Conservation (phyloP, 768 basidiomycete species). For the Pleurotus pulmonarius region DNA sequence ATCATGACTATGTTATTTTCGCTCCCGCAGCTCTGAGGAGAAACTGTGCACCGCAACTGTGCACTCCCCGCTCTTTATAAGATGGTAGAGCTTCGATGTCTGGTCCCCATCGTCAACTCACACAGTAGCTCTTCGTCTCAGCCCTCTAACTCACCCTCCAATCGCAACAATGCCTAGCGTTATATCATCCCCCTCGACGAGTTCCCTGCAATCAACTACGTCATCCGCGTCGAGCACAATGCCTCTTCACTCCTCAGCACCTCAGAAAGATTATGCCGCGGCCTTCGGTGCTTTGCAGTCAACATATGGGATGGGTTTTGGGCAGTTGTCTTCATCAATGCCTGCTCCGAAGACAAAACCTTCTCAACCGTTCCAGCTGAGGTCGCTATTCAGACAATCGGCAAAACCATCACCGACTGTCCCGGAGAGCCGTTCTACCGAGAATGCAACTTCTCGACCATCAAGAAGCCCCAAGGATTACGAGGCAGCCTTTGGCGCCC, state of each 20-base stretch:
- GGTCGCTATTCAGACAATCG: background rate
- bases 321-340: background rate
- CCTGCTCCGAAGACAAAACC: background rate
- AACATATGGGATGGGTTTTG: conserved; percentile 6
- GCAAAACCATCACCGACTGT: background rate
- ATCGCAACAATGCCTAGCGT: background rate
- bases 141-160: too few relatives aligned
- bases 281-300: conserved; percentile 4
- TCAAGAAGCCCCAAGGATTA: background rate
- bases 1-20: too few relatives aligned
- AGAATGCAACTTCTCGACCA: too few relatives aligned
- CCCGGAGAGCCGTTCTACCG: too few relatives aligned
- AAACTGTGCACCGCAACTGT: too few relatives aligned
- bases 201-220: background rate
- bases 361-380: background rate
- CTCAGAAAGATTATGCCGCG: background rate
- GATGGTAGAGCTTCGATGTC: too few relatives aligned
- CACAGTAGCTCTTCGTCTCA: too few relatives aligned
- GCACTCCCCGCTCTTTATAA: too few relatives aligned
- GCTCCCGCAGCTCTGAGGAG: too few relatives aligned
- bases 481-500: conserved; percentile 3
- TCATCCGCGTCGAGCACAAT: conserved; percentile 1
- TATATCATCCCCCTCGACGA: background rate
- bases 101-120: too few relatives aligned
- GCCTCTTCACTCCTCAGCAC: background rate